These are phyloP conservation scores for Suillus weaverae DNA, from an alignment of 768 basidiomycete genomes.

Conservation along the genomic window DNA sequence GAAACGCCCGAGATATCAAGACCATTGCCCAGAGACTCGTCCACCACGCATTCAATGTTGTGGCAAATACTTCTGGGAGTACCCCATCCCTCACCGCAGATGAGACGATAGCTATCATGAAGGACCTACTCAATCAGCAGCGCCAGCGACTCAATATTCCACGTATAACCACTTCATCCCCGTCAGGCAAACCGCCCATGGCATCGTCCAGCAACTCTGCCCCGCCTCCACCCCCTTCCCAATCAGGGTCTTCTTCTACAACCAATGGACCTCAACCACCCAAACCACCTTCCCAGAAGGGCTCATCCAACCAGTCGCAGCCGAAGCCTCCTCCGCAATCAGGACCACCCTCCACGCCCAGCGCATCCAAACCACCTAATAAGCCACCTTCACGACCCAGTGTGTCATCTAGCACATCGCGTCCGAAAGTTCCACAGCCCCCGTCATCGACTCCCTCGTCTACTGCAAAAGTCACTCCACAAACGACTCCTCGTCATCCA, in stretches of 20 bases:
- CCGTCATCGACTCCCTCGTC: slow-evolving; percentile 8
- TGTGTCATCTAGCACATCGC: background rate
- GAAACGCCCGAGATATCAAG: slow-evolving; percentile 66
- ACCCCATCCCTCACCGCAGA: slow-evolving; percentile 24
- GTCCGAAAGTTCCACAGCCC: slow-evolving; percentile 6
- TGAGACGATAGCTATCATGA: slow-evolving; percentile 32
- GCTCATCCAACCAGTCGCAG: slow-evolving; percentile 13
- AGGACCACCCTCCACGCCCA: slow-evolving; percentile 6
- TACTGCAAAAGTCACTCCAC: background rate
- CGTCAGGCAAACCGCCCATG: slow-evolving; percentile 10
- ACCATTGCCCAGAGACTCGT: slow-evolving; percentile 52
- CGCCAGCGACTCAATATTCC: slow-evolving; percentile 27
- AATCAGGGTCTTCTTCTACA: slow-evolving; percentile 15
- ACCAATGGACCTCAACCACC: slow-evolving; percentile 20
- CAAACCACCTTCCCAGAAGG: slow-evolving; percentile 12
- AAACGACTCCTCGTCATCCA: background rate
- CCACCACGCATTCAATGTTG: slow-evolving; percentile 36
- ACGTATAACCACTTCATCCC: slow-evolving; percentile 1
- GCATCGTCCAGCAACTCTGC: slow-evolving; percentile 20
- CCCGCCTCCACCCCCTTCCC: slow-evolving; percentile 25
- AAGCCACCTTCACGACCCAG: background rate
- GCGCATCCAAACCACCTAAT: background rate
- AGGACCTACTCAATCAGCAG: slow-evolving; percentile 24
- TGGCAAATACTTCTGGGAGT: slow-evolving; percentile 16
- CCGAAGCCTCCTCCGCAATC: slow-evolving; percentile 16